Evolutionary conservation across 257 asterid genomes (phyloP).

Genomic region (Plantago major): DNA sequence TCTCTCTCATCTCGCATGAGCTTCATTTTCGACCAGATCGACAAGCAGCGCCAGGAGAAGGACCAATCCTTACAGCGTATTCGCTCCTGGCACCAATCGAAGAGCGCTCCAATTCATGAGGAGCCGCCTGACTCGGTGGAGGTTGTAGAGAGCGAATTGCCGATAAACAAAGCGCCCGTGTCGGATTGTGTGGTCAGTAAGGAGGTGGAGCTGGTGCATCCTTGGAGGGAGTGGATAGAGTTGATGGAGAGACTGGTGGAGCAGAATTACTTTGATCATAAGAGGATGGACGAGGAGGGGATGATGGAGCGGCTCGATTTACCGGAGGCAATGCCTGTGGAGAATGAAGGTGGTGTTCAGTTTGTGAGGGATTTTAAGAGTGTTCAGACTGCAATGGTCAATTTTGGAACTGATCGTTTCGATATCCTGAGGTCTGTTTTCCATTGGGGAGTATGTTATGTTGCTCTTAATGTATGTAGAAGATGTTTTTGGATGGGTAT

Average conservation of each 20-base stretch:
- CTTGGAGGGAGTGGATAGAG: conserved; percentile 95
- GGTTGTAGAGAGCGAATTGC: conserved; percentile 27
- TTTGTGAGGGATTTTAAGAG: conserved; percentile 72
- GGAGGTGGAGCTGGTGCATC: conserved; percentile 82
- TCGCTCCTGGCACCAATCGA: conserved; percentile 91
- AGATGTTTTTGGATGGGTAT: conserved; percentile 17
- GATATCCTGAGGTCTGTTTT: conserved; percentile 68
- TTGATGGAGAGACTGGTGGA: conserved; percentile 86
- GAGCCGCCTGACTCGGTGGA: conserved; percentile 22
- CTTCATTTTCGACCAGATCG: conserved; percentile 87
- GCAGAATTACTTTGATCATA: conserved; percentile 91
- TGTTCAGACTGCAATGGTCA: conserved; percentile 69
- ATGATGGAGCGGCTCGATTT: conserved; percentile 69
- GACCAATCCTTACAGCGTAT: conserved; percentile 83
- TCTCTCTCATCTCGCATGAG: conserved; percentile 86
- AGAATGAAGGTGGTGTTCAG: conserved; percentile 44
- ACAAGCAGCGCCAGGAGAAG: conserved; percentile 56
- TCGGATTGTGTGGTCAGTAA: conserved; percentile 18
- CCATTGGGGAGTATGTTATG: neutral
- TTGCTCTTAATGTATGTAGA: neutral
- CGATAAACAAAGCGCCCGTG: no score
- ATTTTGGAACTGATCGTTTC: conserved; percentile 82
- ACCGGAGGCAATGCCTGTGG: conserved; percentile 24
- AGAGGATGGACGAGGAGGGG: conserved; percentile 85
- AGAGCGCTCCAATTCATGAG: conserved; percentile 28